Evolutionary conservation across 768 basidiomycete genomes (phyloP).

Genomic region (Collybiopsis luxurians): DNA sequence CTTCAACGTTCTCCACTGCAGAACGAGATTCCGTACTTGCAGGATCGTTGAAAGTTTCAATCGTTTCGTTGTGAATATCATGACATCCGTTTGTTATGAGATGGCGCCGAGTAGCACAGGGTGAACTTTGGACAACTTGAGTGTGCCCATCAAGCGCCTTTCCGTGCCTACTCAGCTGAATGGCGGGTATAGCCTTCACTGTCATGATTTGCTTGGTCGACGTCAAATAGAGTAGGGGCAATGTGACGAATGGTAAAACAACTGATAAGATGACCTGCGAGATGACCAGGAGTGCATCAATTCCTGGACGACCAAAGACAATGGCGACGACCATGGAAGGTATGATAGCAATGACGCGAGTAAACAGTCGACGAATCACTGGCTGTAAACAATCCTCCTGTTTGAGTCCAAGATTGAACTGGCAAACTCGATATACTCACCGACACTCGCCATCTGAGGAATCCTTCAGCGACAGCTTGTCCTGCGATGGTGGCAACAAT

Average conservation of each 20-base stretch:
- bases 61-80: no score
- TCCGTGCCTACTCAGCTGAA: no score
- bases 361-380: conserved; percentile 74
- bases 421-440: conserved; percentile 33
- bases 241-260: conserved; percentile 81
- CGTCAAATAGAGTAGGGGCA: conserved; percentile 78
- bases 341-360: conserved; percentile 77
- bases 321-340: conserved; percentile 81
- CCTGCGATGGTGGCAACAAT: conserved; percentile 89
- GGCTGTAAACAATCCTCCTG: conserved; percentile 49
- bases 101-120: no score
- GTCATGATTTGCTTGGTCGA: conserved; percentile 71
- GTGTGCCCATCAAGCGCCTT: no score
- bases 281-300: conserved; percentile 77
- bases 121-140: no score
- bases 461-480: conserved; percentile 89
- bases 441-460: conserved; percentile 82
- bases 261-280: conserved; percentile 85
- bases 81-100: no score
- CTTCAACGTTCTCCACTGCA: conserved; percentile 11
- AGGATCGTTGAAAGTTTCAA: not conserved
- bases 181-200: no score
- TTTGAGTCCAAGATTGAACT: not conserved
- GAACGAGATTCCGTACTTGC: conserved; percentile 10
- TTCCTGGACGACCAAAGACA: conserved; percentile 63